Conservation (phyloP, 2,329 filamentous ascomycete species). For the Colletotrichum ledebouriae region DNA sequence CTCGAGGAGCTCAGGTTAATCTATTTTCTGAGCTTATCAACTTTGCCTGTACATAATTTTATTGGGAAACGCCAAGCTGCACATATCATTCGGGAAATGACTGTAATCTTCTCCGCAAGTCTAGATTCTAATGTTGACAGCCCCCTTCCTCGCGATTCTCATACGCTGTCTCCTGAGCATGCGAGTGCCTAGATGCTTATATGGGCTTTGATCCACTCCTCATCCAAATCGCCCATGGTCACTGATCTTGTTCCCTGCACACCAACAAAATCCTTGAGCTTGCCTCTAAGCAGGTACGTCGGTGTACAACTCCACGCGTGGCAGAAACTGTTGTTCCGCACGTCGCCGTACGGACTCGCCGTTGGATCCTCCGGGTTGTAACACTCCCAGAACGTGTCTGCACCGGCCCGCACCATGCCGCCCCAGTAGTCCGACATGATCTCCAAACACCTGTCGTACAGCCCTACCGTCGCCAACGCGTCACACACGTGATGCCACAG, state of each 20-base stretch:
- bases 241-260: constrained; percentile 7
- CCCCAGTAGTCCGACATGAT: constrained; percentile 52
- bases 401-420: constrained; percentile 50
- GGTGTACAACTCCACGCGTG: constrained; percentile 53
- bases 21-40: not conserved
- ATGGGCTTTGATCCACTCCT: constrained; percentile 25
- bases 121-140: not conserved
- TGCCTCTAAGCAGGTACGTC: constrained; percentile 47
- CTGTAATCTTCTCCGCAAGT: constrained; percentile 6
- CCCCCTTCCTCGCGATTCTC: not conserved
- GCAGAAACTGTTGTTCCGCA: constrained; percentile 51
- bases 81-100: constrained; percentile 31
- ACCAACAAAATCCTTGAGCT: constrained; percentile 29
- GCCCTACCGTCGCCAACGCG: constrained; percentile 46
- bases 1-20: not conserved
- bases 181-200: not conserved
- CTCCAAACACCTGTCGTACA: constrained; percentile 47
- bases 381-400: constrained; percentile 52
- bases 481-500: constrained; percentile 50
- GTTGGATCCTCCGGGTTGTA: constrained; percentile 47
- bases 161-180: not conserved
- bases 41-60: constrained; percentile 26
- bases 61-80: constrained; percentile 11
- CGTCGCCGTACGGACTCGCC: constrained; percentile 50
- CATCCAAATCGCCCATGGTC: constrained; percentile 24